Conservation (phyloP, 805 yeast genomes). For the Sugiyamaella americana region DNA sequence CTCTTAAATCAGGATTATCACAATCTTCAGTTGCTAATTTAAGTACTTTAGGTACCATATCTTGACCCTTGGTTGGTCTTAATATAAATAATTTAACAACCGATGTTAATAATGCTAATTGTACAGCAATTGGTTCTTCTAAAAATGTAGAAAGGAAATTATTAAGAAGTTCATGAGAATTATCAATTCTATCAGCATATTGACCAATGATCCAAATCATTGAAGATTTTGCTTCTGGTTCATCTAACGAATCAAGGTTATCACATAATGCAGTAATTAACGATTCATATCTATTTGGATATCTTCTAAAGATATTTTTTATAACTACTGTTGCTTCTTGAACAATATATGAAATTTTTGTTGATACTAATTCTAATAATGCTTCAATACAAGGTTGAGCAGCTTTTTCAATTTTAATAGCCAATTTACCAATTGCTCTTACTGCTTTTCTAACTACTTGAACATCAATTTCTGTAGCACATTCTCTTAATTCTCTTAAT, state of each 20-base stretch:
- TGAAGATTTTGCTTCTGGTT: constrained; percentile 72
- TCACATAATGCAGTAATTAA: constrained; percentile 39
- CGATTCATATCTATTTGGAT: constrained; percentile 52
- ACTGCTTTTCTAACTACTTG: constrained; percentile 85
- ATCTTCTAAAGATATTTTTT: constrained; percentile 69
- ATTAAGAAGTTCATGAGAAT: constrained; percentile 38
- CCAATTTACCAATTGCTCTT: constrained; percentile 83
- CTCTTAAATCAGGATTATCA: constrained; percentile 80
- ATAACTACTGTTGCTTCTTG: constrained; percentile 77
- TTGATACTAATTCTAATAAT: constrained; percentile 51
- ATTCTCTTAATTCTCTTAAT: constrained; percentile 70
- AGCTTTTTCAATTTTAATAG: constrained; percentile 62
- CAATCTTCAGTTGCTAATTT: constrained; percentile 66
- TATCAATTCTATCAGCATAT: constrained; percentile 45
- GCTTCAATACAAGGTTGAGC: constrained; percentile 60
- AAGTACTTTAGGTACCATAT: constrained; percentile 51
- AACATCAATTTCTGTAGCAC: constrained; percentile 80
- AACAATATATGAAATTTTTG: constrained; percentile 64
- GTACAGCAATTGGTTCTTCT: constrained; percentile 69
- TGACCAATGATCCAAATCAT: constrained; percentile 83
- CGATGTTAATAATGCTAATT: constrained; percentile 67
- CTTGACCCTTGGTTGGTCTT: constrained; percentile 49
- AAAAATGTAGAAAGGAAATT: constrained; percentile 42
- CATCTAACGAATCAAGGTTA: constrained; percentile 51
- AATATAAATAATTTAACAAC: constrained; percentile 61